Evolutionary conservation across 257 asterid genomes (phyloP).

Genomic region (Avicennia marina): DNA sequence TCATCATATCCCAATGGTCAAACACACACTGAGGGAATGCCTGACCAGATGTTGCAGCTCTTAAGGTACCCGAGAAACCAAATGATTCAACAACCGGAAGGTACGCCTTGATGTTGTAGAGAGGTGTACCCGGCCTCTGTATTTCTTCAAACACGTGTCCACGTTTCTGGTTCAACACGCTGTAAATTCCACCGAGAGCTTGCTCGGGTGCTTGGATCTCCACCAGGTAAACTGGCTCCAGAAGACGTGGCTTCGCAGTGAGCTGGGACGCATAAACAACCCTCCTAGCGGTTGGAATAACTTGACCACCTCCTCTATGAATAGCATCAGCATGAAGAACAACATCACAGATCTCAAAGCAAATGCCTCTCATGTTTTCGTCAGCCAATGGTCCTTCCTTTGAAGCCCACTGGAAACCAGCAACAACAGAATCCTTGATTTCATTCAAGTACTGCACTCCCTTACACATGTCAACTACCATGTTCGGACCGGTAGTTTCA

Average conservation of each 20-base stretch:
- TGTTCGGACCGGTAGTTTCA: slow-evolving; percentile 1
- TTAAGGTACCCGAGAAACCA: neutral
- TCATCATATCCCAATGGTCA: neutral
- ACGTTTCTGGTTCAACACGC: too few species aligned
- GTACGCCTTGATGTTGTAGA: too few species aligned
- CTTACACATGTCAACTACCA: slow-evolving; percentile 6
- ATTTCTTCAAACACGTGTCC: too few species aligned
- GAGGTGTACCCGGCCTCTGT: too few species aligned
- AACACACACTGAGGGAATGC: neutral
- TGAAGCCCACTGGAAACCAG: slow-evolving; percentile 3
- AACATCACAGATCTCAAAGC: too few species aligned
- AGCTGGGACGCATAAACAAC: too few species aligned
- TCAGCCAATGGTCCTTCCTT: slow-evolving; percentile 8
- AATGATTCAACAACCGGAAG: slow-evolving; percentile 5
- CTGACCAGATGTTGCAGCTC: neutral
- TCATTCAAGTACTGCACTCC: slow-evolving; percentile 9
- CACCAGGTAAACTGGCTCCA: slow-evolving; percentile 14
- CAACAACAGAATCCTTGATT: slow-evolving; percentile 5
- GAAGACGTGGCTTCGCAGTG: slow-evolving; percentile 6
- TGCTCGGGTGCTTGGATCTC: slow-evolving; percentile 15
- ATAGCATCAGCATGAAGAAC: slow-evolving; percentile 12
- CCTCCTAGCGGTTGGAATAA: slow-evolving; percentile 14
- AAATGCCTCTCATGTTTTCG: slow-evolving; percentile 3
- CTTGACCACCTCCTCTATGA: slow-evolving; percentile 13
- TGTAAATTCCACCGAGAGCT: slow-evolving; percentile 15